These are phyloP conservation scores for Ocimum tenuiflorum DNA, from an alignment of 257 asterid species.

Conservation along the genomic window DNA sequence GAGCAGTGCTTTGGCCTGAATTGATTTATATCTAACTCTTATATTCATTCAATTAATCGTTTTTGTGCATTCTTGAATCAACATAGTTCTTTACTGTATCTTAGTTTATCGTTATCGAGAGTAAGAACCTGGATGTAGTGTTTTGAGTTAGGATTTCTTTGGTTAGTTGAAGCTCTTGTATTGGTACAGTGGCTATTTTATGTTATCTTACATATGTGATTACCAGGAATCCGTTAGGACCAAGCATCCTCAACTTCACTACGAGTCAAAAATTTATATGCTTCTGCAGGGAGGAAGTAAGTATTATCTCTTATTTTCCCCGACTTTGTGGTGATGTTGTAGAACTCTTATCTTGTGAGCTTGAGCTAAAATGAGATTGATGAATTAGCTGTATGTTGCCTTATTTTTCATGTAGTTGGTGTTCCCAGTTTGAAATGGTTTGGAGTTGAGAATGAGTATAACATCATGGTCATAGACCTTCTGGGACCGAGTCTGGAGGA, in stretches of 20 bases:
- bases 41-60: background rate
- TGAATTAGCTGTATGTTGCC: constrained; percentile 16
- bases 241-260: constrained; percentile 83
- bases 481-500: constrained; percentile 97
- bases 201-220: constrained; percentile 5
- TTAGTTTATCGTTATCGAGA: constrained; percentile 5
- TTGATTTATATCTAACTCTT: constrained; percentile 5
- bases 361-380: background rate
- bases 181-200: background rate
- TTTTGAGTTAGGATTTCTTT: no score
- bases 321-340: background rate
- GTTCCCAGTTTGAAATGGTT: constrained; percentile 87
- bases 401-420: constrained; percentile 52
- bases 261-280: constrained; percentile 82
- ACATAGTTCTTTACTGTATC: background rate
- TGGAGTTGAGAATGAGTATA: constrained; percentile 77
- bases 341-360: constrained; percentile 6
- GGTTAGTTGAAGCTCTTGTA: background rate
- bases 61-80: background rate
- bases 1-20: background rate
- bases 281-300: constrained; percentile 94
- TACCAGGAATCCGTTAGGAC: constrained; percentile 78
- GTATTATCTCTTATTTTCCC: background rate
- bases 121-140: background rate
- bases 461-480: constrained; percentile 89